phyloP scores from a whole-genome alignment of 768 basidiomycete species.

The Lentinula guzmanii region DNA sequence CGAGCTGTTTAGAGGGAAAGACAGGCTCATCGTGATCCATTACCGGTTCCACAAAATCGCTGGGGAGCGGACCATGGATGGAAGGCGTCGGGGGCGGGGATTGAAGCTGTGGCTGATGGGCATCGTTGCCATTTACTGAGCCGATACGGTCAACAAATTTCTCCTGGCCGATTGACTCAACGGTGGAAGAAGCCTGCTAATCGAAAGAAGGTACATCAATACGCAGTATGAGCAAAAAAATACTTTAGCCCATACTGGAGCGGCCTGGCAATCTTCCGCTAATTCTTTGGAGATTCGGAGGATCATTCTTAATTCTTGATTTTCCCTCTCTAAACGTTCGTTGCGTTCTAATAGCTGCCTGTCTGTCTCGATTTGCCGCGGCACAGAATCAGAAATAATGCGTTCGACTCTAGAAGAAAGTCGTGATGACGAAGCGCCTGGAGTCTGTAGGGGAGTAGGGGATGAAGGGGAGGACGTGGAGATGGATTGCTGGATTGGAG shows the following conservation, averaged over 20 bases:
- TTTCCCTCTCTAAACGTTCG: neutral
- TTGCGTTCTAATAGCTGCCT: neutral
- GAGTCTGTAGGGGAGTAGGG: neutral
- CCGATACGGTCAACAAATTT: neutral
- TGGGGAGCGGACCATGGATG: neutral
- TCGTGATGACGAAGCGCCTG: neutral
- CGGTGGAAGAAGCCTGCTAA: neutral
- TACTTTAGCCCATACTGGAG: neutral
- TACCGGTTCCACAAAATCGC: neutral
- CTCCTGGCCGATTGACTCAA: neutral
- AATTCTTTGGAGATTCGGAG: neutral
- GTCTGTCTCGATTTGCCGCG: neutral
- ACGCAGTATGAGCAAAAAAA: neutral
- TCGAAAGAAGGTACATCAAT: neutral
- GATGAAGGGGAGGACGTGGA: neutral
- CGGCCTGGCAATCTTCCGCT: neutral
- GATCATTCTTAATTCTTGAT: conserved; percentile 1
- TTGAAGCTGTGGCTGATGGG: neutral
- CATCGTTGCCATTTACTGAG: neutral
- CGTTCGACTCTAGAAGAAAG: neutral
- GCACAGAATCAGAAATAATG: no score
- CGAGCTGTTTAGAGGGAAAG: neutral
- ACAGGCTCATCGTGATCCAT: no score
- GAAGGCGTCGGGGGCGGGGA: conserved; percentile 2
- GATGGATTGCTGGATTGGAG: neutral